Percentiles rank a stretch among this genome's conserved stretches.
Conservation (phyloP, 306 rosid species). For the Corylus americana region DNA sequence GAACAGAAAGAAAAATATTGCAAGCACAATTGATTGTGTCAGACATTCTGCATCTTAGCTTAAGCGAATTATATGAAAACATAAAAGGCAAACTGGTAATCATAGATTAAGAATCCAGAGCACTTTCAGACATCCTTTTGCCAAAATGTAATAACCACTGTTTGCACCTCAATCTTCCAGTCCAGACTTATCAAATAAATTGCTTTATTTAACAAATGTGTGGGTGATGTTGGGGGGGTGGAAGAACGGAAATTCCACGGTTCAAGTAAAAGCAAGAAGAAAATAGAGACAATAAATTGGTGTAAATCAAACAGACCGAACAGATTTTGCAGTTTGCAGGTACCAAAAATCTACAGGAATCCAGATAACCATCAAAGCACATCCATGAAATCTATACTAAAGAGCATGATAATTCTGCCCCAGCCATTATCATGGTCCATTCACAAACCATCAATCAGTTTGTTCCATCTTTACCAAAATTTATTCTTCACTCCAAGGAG, state of each 20-base stretch:
- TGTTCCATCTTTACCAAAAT: too few species aligned
- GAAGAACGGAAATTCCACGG: too few species aligned
- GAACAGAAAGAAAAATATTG: background rate
- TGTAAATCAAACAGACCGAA: too few species aligned
- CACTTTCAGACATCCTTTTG: background rate
- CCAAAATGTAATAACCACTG: background rate
- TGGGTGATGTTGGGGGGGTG: too few species aligned
- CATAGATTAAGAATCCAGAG: background rate
- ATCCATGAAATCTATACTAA: background rate
- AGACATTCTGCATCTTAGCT: slow-evolving; percentile 2
- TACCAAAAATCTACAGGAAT: too few species aligned
- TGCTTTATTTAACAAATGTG: too few species aligned
- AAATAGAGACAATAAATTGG: too few species aligned
- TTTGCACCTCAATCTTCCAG: background rate
- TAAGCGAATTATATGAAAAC: background rate
- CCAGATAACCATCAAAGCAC: background rate
- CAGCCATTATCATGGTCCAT: too few species aligned
- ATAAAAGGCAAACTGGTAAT: background rate
- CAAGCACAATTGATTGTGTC: background rate
- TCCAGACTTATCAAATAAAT: background rate
- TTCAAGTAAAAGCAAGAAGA: too few species aligned
- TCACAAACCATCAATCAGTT: too few species aligned
- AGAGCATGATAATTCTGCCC: too few species aligned
- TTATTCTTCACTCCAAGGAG: background rate
- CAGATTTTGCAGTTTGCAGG: too few species aligned